Conservation (phyloP, 257 asterid species). For the Paraleonurus japonicus region DNA sequence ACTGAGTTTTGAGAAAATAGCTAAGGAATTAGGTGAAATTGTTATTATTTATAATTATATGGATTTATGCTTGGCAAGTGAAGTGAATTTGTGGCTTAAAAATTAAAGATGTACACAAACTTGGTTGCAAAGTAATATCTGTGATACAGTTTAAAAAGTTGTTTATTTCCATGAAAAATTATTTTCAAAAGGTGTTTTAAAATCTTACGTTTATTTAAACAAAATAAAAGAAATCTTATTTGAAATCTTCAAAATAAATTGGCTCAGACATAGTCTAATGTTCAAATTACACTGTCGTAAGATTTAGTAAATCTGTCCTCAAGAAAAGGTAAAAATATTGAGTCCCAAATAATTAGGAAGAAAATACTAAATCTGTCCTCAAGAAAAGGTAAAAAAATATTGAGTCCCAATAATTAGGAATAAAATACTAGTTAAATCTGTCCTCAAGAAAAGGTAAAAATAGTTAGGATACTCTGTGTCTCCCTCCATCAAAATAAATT, state of each 20-base stretch:
- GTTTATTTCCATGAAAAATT: too few species aligned
- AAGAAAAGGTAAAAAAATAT: constrained; percentile 16
- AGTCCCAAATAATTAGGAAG: background rate
- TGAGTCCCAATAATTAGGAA: constrained; percentile 6
- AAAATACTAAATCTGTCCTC: background rate
- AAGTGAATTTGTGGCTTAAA: background rate
- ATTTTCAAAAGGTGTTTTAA: too few species aligned
- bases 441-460: constrained; percentile 17
- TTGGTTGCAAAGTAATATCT: background rate
- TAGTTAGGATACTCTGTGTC: background rate
- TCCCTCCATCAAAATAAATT: background rate
- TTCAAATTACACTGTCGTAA: too few species aligned
- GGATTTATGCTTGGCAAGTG: background rate
- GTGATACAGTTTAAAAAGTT: too few species aligned
- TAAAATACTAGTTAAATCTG: background rate
- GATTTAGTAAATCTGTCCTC: background rate
- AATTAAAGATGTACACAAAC: background rate
- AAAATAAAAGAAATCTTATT: background rate
- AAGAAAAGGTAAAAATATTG: constrained; percentile 18
- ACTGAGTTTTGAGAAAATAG: too few species aligned
- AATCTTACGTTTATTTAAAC: background rate
- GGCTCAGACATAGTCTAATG: too few species aligned
- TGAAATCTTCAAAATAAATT: background rate
- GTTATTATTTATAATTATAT: too few species aligned
- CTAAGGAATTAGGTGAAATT: background rate